phyloP scores from a whole-genome alignment of 2,329 filamentous ascomycete genomes.

The Aspergillus fijiensis region DNA sequence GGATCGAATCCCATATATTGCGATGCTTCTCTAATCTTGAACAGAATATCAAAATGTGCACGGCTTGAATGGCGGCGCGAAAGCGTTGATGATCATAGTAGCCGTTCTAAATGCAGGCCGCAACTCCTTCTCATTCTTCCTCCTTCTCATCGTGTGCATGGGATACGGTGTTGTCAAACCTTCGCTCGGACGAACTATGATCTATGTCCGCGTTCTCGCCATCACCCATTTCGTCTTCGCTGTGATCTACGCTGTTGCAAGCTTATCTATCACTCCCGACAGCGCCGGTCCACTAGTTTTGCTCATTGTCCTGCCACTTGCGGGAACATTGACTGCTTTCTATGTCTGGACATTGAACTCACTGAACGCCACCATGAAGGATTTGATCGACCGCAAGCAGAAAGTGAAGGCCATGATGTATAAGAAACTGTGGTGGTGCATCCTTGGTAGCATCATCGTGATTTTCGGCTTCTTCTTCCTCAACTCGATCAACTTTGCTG shows the following conservation, averaged over 20 bases:
- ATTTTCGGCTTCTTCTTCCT: slow-evolving; percentile 99
- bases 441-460: slow-evolving; percentile 84
- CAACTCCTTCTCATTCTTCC: slow-evolving; percentile 98
- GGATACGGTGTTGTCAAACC: slow-evolving; percentile 97
- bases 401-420: slow-evolving; percentile 94
- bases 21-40: slow-evolving; percentile 34
- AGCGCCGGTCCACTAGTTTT: slow-evolving; percentile 86
- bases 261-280: slow-evolving; percentile 83
- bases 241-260: slow-evolving; percentile 87
- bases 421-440: slow-evolving; percentile 97
- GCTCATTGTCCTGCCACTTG: slow-evolving; percentile 87
- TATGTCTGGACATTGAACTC: slow-evolving; percentile 99
- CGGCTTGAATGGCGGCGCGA: slow-evolving; percentile 78
- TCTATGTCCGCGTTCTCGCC: slow-evolving; percentile 86
- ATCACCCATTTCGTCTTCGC: slow-evolving; percentile 94
- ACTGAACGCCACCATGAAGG: slow-evolving; percentile 90
- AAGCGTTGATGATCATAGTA: slow-evolving; percentile 86
- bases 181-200: slow-evolving; percentile 88
- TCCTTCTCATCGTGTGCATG: slow-evolving; percentile 98
- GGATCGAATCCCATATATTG: background rate
- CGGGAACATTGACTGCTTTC: slow-evolving; percentile 89
- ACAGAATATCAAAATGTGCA: slow-evolving; percentile 88
- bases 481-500: slow-evolving; percentile 93
- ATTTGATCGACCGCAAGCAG: slow-evolving; percentile 91
- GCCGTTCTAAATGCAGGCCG: slow-evolving; percentile 87